Conservation (phyloP, 2,329 filamentous ascomycete species). For the Colletotrichum sansevieriae region DNA sequence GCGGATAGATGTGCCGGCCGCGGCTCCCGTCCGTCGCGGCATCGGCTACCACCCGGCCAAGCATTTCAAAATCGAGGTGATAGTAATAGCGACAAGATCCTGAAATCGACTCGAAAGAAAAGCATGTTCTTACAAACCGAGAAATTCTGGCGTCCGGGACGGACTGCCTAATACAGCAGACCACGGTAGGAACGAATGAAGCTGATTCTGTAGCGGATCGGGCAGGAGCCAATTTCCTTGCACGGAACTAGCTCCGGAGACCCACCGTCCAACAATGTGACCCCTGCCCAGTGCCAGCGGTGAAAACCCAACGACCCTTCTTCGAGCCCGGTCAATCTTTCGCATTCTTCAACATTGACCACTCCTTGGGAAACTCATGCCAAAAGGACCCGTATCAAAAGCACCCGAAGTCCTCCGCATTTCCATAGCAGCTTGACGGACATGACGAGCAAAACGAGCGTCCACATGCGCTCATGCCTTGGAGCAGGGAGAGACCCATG, state of each 20-base stretch:
- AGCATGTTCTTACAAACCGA: not conserved
- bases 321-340: not conserved
- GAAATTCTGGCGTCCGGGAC: not conserved
- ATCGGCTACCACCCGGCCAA: not conserved
- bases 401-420: too few species aligned
- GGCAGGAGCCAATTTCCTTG: conserved; percentile 22
- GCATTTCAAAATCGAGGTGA: conserved; percentile 2
- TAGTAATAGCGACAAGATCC: not conserved
- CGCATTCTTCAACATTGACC: not conserved
- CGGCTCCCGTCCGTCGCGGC: conserved; percentile 2
- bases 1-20: conserved; percentile 1
- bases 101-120: not conserved
- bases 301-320: conserved; percentile 19
- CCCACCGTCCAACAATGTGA: conserved; percentile 26
- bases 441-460: conserved; percentile 12
- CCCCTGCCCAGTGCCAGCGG: conserved; percentile 30
- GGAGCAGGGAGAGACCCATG: not conserved
- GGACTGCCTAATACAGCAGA: conserved; percentile 8
- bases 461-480: conserved; percentile 24
- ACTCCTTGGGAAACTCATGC: not conserved
- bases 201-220: conserved; percentile 24
- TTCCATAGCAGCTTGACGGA: not conserved
- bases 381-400: not conserved
- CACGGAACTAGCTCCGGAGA: conserved; percentile 21
- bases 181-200: not conserved